Evolutionary conservation across 1,139 yeast species (phyloP).

Genomic region (Lipomyces yarrowii): DNA sequence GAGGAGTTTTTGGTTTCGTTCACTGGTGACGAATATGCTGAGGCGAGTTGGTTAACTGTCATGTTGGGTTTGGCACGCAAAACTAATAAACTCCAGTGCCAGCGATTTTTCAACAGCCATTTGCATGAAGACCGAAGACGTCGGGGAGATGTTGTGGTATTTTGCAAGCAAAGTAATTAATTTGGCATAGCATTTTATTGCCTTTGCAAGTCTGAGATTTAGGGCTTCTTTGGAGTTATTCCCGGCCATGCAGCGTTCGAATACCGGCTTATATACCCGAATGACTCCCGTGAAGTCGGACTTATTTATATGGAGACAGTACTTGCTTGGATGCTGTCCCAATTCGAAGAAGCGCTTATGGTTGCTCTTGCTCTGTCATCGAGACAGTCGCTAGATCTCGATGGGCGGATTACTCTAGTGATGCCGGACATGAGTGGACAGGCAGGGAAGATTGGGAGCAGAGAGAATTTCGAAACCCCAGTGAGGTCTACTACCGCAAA

Average conservation of each 20-base stretch:
- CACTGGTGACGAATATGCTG: conserved; percentile 39
- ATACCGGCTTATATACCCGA: neutral
- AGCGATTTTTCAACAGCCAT: conserved; percentile 71
- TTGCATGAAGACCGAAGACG: conserved; percentile 89
- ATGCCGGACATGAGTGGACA: too few relatives aligned
- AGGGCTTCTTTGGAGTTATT: neutral
- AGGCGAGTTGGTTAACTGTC: neutral
- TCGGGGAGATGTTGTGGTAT: conserved; percentile 73
- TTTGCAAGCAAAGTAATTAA: conserved; percentile 36
- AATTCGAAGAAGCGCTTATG: too few relatives aligned
- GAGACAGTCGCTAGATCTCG: too few relatives aligned
- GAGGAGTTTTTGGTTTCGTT: conserved; percentile 50
- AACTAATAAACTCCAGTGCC: conserved; percentile 34
- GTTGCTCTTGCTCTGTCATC: too few relatives aligned
- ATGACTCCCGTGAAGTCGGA: conserved; percentile 24
- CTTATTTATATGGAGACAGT: conserved; percentile 25
- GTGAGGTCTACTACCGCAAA: too few relatives aligned
- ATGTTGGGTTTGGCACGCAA: neutral
- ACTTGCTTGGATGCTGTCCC: conserved; percentile 15
- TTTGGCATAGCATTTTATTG: neutral
- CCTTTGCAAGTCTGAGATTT: neutral
- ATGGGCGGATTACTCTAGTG: too few relatives aligned
- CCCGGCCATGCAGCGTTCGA: conserved; percentile 1
- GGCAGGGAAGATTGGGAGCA: too few relatives aligned
- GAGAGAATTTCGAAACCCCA: too few relatives aligned